These are phyloP conservation scores for Thamnidium elegans DNA, from an alignment of 192 early-diverging fungal species.

Conservation along the genomic window DNA sequence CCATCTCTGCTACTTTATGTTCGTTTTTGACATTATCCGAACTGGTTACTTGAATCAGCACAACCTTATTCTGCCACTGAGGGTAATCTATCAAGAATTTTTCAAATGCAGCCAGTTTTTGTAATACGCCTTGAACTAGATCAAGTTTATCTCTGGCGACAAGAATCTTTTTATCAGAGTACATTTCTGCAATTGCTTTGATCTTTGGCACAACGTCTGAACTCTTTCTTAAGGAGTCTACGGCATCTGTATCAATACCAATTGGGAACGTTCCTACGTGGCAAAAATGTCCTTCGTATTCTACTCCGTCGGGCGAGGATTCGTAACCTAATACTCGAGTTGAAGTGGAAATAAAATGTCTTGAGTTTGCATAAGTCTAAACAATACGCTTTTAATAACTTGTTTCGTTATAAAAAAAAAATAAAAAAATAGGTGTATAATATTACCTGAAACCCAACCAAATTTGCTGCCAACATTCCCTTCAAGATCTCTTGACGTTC, in stretches of 20 bases:
- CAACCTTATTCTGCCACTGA: conserved; percentile 89
- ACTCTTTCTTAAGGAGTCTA: conserved; percentile 58
- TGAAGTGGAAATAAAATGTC: conserved; percentile 91
- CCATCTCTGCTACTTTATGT: conserved; percentile 83
- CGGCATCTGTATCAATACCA: conserved; percentile 84
- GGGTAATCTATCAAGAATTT: conserved; percentile 88
- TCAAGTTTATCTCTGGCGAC: conserved; percentile 94
- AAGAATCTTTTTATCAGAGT: conserved; percentile 89
- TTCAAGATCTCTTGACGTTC: conserved; percentile 80
- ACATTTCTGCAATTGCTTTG: conserved; percentile 76
- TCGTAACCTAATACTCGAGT: conserved; percentile 94
- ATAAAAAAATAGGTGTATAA: not conserved
- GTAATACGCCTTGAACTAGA: conserved; percentile 88
- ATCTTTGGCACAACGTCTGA: conserved; percentile 76
- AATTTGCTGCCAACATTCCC: conserved; percentile 87
- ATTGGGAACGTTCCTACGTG: conserved; percentile 92
- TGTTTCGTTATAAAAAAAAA: not conserved
- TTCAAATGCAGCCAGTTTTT: conserved; percentile 93
- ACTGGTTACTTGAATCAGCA: conserved; percentile 93
- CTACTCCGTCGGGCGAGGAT: conserved; percentile 88
- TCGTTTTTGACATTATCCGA: conserved; percentile 73
- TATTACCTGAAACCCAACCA: conserved; percentile 88
- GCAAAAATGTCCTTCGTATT: conserved; percentile 75
- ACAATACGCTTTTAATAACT: not conserved
- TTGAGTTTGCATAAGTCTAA: conserved; percentile 87